Conservation (phyloP, 257 asterid species). For the Ilex asprella region DNA sequence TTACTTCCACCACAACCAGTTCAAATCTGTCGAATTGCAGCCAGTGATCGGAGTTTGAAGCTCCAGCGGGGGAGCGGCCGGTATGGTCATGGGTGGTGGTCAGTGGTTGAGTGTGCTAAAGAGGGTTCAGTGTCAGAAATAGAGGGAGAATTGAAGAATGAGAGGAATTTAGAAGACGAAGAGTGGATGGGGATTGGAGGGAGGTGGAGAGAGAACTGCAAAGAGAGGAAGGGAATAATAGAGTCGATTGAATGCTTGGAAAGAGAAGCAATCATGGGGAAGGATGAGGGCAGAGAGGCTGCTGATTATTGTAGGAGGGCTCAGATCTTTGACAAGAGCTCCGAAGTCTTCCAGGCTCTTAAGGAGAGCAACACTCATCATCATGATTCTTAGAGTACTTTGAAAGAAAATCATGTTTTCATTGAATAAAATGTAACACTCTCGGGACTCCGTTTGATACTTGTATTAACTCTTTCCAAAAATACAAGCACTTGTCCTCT, state of each 20-base stretch:
- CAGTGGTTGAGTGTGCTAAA: conserved; percentile 25
- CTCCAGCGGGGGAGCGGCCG: not conserved
- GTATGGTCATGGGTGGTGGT: not conserved
- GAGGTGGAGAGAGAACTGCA: conserved; percentile 29
- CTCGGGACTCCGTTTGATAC: too few relatives aligned
- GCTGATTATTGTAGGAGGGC: conserved; percentile 79
- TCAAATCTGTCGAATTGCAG: not conserved
- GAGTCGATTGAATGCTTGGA: conserved; percentile 77
- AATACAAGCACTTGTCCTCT: too few relatives aligned
- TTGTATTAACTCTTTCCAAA: too few relatives aligned
- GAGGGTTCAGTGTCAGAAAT: conserved; percentile 18
- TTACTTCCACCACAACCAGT: not conserved
- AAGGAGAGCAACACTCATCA: conserved; percentile 18
- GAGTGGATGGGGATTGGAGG: conserved; percentile 19
- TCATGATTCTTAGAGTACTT: not conserved
- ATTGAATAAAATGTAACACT: too few relatives aligned
- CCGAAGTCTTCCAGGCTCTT: conserved; percentile 67
- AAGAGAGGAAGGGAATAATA: conserved; percentile 32
- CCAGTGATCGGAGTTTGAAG: conserved; percentile 2
- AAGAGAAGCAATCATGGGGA: conserved; percentile 87
- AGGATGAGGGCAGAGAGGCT: conserved; percentile 65
- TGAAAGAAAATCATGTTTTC: too few relatives aligned
- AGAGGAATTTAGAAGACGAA: conserved; percentile 27
- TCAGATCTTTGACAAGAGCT: conserved; percentile 56
- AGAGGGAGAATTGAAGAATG: conserved; percentile 17